phyloP scores from a whole-genome alignment of 768 basidiomycete genomes.

The Tylopilus subfusipes region DNA sequence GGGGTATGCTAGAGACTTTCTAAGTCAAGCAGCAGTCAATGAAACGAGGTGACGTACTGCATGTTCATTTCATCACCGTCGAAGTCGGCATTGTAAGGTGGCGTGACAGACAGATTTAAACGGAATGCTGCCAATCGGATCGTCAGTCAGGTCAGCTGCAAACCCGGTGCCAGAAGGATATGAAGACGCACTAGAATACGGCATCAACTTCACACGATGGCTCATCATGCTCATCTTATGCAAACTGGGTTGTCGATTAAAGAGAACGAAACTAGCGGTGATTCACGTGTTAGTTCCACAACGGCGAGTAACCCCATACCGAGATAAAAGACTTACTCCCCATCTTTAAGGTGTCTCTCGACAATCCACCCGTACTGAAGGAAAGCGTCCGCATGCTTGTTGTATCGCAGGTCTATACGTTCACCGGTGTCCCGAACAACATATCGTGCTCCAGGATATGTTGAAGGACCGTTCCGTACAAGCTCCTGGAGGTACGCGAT shows the following conservation, averaged over 20 bases:
- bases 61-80: slow-evolving; percentile 99
- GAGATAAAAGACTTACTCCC: slow-evolving; percentile 76
- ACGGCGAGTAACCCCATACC: neutral
- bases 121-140: slow-evolving; percentile 75
- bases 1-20: slow-evolving; percentile 70
- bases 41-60: slow-evolving; percentile 67
- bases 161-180: neutral
- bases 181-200: slow-evolving; percentile 82
- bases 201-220: slow-evolving; percentile 95
- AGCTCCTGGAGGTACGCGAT: slow-evolving; percentile 91
- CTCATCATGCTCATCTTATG: slow-evolving; percentile 99
- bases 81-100: slow-evolving; percentile 99
- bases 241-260: slow-evolving; percentile 97
- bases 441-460: slow-evolving; percentile 95
- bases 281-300: neutral
- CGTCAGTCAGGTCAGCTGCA: slow-evolving; percentile 19
- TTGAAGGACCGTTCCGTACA: slow-evolving; percentile 90
- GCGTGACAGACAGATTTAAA: slow-evolving; percentile 94
- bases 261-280: slow-evolving; percentile 43
- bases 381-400: slow-evolving; percentile 92
- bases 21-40: slow-evolving; percentile 5
- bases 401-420: slow-evolving; percentile 93
- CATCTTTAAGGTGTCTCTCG: slow-evolving; percentile 94
- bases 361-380: slow-evolving; percentile 99
- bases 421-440: slow-evolving; percentile 97